Evolutionary conservation across 495 filamentous ascomycete genomes (phyloP), one percentile per base, ranked within the genome.

Genomic region (Aspergillus cavernicola): DNA sequence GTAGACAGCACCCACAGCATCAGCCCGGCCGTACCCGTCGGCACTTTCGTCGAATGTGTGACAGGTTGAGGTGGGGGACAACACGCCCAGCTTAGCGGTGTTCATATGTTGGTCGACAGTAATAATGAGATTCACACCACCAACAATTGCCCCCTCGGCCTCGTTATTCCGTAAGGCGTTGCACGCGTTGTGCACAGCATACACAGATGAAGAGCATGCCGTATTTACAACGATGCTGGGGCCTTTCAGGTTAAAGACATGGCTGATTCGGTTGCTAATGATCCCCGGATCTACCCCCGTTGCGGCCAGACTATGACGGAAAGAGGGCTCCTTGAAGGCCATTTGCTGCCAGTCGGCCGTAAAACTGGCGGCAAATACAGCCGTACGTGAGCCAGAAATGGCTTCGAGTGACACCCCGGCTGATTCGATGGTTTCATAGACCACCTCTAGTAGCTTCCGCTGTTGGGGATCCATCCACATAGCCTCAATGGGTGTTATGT

Each of bases 41-140:
- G 10, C 20, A n/a, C 5, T 15, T 13, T 1, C 12, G 39, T 85
- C 83, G 47, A 85, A 89, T 0, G 77, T 78, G 53, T 81, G 71
- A 28, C 79, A 85, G 7, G 43, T 56, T 0, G 55, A 58, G 19
- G 4, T 48, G 2, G 20, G 56, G 37, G 29, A 66, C 57, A 29
- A 62, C 62, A 22, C 22, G 4, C 50, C 56, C 1, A 54, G 22
- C 20, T 53, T 49, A 19, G 40, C 65, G 52, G 39, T 47, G 1
- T 62, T 57, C n/a, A 71, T 61, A 1, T 42, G 39, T n/a, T 26
- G 39, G 4, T 42, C 9, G 62, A 66, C 10, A 28, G 53, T 6
- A 59, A 53, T 22, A 10, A 77, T 74, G 1, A 72, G 39, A 35
- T 74, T 75, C 7, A 50, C 53, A 0, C 71, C 71, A 0, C 53